Conservation (phyloP, 164 flowering plant species). For the Saururus chinensis region DNA sequence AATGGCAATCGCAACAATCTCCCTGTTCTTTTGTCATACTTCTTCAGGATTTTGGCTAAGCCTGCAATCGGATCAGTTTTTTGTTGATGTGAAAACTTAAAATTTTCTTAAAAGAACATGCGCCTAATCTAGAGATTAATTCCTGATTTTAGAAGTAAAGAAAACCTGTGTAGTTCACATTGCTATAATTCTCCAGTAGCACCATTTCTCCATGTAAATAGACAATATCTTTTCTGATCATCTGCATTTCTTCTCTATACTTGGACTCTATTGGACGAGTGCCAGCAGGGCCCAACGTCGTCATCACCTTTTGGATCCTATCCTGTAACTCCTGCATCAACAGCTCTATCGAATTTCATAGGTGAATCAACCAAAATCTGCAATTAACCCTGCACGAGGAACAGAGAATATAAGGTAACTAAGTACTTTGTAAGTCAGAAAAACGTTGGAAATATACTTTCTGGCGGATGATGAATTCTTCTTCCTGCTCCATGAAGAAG, state of each 20-base stretch:
- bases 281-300: slow-evolving; percentile 39
- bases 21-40: slow-evolving; percentile 83
- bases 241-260: slow-evolving; percentile 44
- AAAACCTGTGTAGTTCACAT: slow-evolving; percentile 73
- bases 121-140: neutral
- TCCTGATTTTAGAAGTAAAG: neutral
- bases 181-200: slow-evolving; percentile 69
- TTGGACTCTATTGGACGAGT: slow-evolving; percentile 26
- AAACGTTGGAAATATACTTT: slow-evolving; percentile 24
- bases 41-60: slow-evolving; percentile 77
- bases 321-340: slow-evolving; percentile 54
- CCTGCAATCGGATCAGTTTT: too few species aligned
- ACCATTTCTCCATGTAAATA: slow-evolving; percentile 94
- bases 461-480: slow-evolving; percentile 71
- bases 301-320: slow-evolving; percentile 36
- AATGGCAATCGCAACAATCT: slow-evolving; percentile 52
- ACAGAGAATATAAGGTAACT: neutral
- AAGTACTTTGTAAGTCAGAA: neutral
- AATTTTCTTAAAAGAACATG: neutral
- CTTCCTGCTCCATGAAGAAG: slow-evolving; percentile 80
- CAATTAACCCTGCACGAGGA: neutral
- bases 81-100: too few species aligned
- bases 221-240: slow-evolving; percentile 58
- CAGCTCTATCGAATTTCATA: neutral
- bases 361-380: too few species aligned